These are phyloP conservation scores for Nakazawaea pomicola DNA, from an alignment of 805 yeast genomes.

Conservation along the genomic window DNA sequence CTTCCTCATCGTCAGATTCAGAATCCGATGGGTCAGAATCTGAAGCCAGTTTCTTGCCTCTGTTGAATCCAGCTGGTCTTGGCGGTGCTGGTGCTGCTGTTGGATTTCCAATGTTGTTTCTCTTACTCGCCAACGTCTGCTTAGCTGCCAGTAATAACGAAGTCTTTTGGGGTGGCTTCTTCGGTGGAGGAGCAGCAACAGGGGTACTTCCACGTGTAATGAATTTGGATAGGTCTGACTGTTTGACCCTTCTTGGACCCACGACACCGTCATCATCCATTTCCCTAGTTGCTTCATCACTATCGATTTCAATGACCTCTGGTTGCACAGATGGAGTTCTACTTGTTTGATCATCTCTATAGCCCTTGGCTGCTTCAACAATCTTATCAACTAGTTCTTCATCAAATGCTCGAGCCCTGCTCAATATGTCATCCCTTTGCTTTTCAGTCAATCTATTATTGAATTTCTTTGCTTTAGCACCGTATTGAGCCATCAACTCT, in stretches of 20 bases:
- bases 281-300: slow-evolving; percentile 9
- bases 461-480: slow-evolving; percentile 58
- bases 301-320: slow-evolving; percentile 9
- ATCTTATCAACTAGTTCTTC: slow-evolving; percentile 48
- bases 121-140: slow-evolving; percentile 6
- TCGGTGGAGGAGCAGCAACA: slow-evolving; percentile 10
- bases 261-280: slow-evolving; percentile 7
- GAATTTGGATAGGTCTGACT: slow-evolving; percentile 14
- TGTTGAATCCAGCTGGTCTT: slow-evolving; percentile 16
- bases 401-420: slow-evolving; percentile 56
- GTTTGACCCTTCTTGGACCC: not conserved
- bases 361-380: slow-evolving; percentile 34
- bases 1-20: slow-evolving; percentile 17
- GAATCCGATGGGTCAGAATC: slow-evolving; percentile 16
- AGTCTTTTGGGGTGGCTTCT: slow-evolving; percentile 12
- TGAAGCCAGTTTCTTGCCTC: slow-evolving; percentile 18
- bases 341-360: slow-evolving; percentile 18
- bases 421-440: slow-evolving; percentile 60
- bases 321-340: not conserved
- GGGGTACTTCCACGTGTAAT: not conserved
- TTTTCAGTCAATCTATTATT: slow-evolving; percentile 65
- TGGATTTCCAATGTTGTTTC: slow-evolving; percentile 1
- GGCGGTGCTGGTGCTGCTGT: slow-evolving; percentile 14
- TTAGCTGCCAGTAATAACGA: slow-evolving; percentile 11
- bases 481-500: slow-evolving; percentile 55